phyloP scores from a whole-genome alignment of 441 rosid genomes.

The Cnidoscolus chayamansa region DNA sequence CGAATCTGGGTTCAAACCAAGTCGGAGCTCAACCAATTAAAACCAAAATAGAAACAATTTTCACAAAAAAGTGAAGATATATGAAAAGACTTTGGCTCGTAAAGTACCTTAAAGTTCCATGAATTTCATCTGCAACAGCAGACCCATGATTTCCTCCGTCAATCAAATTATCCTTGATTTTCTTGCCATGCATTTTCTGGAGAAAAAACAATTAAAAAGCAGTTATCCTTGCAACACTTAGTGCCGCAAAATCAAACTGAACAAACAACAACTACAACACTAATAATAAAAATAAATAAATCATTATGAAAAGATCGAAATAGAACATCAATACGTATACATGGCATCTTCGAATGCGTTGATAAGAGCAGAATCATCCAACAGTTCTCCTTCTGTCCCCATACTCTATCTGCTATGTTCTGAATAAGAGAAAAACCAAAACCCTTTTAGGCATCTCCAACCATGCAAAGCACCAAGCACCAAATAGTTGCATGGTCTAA shows the following conservation, averaged over 20 bases:
- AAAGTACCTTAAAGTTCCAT: neutral
- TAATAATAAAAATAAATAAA: too few species aligned
- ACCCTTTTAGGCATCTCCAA: too few species aligned
- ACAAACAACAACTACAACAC: too few species aligned
- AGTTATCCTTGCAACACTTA: too few species aligned
- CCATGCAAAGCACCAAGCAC: too few species aligned
- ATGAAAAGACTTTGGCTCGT: neutral
- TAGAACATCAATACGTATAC: slow-evolving; percentile 44
- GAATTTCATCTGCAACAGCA: slow-evolving; percentile 10
- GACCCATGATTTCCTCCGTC: slow-evolving; percentile 20
- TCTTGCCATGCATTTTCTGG: slow-evolving; percentile 42
- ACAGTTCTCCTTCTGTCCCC: slow-evolving; percentile 47
- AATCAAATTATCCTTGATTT: slow-evolving; percentile 13
- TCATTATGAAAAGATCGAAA: neutral
- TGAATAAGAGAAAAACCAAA: too few species aligned
- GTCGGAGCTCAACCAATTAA: too few species aligned
- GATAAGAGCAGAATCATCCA: slow-evolving; percentile 65
- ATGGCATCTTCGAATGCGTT: slow-evolving; percentile 60
- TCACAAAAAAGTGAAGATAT: neutral
- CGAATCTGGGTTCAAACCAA: too few species aligned
- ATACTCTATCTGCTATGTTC: slow-evolving; percentile 9
- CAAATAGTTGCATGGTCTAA: too few species aligned
- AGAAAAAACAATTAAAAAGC: neutral
- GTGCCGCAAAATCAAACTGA: too few species aligned
- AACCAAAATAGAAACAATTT: too few species aligned